Evolutionary conservation across 257 asterid species (phyloP).

Genomic region (Vinca minor): DNA sequence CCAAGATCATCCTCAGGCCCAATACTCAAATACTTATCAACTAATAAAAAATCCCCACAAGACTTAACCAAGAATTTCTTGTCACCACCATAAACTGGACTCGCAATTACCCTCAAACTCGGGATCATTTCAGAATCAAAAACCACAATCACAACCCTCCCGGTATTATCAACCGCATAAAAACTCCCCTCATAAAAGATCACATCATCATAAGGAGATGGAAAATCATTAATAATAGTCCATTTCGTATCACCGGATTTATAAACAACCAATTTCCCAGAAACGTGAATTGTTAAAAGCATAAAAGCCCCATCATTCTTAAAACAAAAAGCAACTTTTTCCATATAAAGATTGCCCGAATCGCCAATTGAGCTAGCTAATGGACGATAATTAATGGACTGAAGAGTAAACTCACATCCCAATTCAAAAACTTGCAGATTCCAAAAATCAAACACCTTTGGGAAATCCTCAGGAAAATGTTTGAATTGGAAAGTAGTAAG

Average conservation of each 20-base stretch:
- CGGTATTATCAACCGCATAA: slow-evolving; percentile 61
- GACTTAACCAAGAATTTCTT: slow-evolving; percentile 72
- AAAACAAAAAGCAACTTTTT: slow-evolving; percentile 55
- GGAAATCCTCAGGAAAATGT: slow-evolving; percentile 50
- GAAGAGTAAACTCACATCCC: slow-evolving; percentile 59
- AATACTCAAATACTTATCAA: slow-evolving; percentile 55
- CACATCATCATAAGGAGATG: slow-evolving; percentile 68
- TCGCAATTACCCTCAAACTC: slow-evolving; percentile 33
- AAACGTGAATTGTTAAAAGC: slow-evolving; percentile 58
- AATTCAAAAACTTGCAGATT: slow-evolving; percentile 44
- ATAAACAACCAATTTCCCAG: slow-evolving; percentile 60
- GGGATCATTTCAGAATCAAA: slow-evolving; percentile 20
- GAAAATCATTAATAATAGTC: slow-evolving; percentile 50
- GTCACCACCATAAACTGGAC: slow-evolving; percentile 58
- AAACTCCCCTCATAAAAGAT: slow-evolving; percentile 43
- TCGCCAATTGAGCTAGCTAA: no score
- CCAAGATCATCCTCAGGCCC: slow-evolving; percentile 60
- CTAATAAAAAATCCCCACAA: slow-evolving; percentile 53
- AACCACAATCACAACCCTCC: slow-evolving; percentile 47
- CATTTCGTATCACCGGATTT: slow-evolving; percentile 70
- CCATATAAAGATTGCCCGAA: slow-evolving; percentile 74
- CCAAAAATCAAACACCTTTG: slow-evolving; percentile 35
- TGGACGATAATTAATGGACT: slow-evolving; percentile 62
- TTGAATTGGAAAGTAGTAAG: slow-evolving; percentile 41
- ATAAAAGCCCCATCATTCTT: slow-evolving; percentile 28